These are phyloP conservation scores for Ophiostoma novo-ulmi DNA, from an alignment of 2,329 filamentous ascomycete genomes.

Conservation along the genomic window DNA sequence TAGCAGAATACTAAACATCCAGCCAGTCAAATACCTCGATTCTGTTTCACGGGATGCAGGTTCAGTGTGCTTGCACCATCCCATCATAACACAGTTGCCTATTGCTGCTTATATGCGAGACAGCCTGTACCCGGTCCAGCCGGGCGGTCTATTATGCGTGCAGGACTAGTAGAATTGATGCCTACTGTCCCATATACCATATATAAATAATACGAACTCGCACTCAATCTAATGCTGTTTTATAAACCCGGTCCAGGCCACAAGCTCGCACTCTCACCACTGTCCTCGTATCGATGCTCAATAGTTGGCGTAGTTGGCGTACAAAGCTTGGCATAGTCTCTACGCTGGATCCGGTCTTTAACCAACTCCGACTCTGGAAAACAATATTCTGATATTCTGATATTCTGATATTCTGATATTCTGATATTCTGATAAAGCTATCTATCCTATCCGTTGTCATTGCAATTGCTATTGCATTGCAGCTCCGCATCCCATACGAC, in stretches of 20 bases:
- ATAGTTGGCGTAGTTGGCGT: background rate
- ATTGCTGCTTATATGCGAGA: constrained; percentile 4
- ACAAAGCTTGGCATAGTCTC: background rate
- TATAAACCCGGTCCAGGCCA: background rate
- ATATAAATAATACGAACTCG: too few relatives aligned
- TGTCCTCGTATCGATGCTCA: background rate
- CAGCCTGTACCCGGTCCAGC: background rate
- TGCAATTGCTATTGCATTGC: background rate
- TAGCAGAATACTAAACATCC: background rate
- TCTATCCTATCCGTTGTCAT: background rate
- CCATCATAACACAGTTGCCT: constrained; percentile 11
- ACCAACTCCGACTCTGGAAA: background rate
- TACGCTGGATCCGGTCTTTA: background rate
- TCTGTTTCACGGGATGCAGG: background rate
- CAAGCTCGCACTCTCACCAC: background rate
- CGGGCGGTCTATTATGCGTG: background rate
- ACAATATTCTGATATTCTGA: too few relatives aligned
- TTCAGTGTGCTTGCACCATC: background rate
- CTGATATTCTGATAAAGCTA: background rate
- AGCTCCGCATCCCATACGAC: background rate
- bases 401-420: too few relatives aligned
- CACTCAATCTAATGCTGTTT: background rate
- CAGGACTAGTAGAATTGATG: background rate
- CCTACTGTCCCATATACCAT: background rate
- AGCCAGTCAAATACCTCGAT: background rate